Percentiles rank a stretch among this genome's conserved stretches.
Evolutionary conservation across 805 yeast species (phyloP).

Genomic region (Lachancea mirantina): DNA sequence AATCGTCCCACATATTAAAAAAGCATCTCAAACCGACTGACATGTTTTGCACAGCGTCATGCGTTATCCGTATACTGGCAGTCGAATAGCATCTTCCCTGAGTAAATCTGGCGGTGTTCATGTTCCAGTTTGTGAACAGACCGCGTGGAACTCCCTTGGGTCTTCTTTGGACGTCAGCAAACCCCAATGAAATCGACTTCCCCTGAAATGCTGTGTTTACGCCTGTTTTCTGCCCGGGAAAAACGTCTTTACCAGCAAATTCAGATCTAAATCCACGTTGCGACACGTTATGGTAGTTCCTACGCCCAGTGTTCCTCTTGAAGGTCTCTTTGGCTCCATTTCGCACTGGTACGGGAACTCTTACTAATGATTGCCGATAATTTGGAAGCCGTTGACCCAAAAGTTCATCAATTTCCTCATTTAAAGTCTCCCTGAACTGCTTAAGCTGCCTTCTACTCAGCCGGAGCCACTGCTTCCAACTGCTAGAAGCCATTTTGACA

Average conservation of each 20-base stretch:
- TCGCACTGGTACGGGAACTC: constrained; percentile 15
- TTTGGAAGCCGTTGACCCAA: constrained; percentile 14
- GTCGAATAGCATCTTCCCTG: constrained; percentile 18
- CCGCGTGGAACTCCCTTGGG: constrained; percentile 19
- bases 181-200: constrained; percentile 11
- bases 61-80: constrained; percentile 28
- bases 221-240: background rate
- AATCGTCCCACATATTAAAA: constrained; percentile 30
- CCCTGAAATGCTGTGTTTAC: no score
- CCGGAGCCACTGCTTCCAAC: constrained; percentile 21
- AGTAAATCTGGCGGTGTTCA: constrained; percentile 10
- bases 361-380: constrained; percentile 10
- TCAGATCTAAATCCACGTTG: no score
- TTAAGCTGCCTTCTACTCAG: constrained; percentile 16
- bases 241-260: background rate
- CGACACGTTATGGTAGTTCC: constrained; percentile 2
- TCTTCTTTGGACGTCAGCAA: constrained; percentile 8
- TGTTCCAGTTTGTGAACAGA: constrained; percentile 19
- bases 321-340: constrained; percentile 1
- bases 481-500: constrained; percentile 13
- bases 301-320: constrained; percentile 1
- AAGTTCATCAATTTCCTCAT: constrained; percentile 14
- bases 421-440: constrained; percentile 16
- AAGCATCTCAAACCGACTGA: constrained; percentile 41
- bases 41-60: constrained; percentile 53